These are phyloP conservation scores for Sophora flavescens DNA, from an alignment of 306 rosid species.

Conservation along the genomic window DNA sequence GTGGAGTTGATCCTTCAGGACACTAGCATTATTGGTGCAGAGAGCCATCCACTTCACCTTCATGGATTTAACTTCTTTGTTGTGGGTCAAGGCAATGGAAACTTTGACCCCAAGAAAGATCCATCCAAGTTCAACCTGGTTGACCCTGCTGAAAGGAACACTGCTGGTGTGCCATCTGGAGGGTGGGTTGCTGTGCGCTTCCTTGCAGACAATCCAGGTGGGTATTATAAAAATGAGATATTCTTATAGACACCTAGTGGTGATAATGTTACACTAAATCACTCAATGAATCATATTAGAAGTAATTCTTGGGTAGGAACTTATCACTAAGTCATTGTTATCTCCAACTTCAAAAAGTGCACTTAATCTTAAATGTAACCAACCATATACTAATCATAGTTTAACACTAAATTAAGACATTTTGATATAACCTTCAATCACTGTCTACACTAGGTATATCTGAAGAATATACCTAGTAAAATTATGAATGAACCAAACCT, in stretches of 20 bases:
- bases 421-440: too few relatives aligned
- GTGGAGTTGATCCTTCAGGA: constrained; percentile 64
- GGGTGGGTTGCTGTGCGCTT: constrained; percentile 70
- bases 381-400: too few relatives aligned
- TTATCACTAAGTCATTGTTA: too few relatives aligned
- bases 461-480: too few relatives aligned
- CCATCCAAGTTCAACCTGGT: constrained; percentile 55
- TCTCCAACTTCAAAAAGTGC: neutral
- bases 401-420: too few relatives aligned
- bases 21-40: constrained; percentile 60
- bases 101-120: constrained; percentile 59
- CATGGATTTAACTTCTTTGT: constrained; percentile 69
- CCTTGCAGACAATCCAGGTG: constrained; percentile 63
- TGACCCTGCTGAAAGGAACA: constrained; percentile 69
- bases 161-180: constrained; percentile 58
- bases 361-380: too few relatives aligned
- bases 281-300: neutral
- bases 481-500: neutral
- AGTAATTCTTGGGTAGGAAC: too few relatives aligned
- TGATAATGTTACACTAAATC: neutral
- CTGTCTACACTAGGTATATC: too few relatives aligned
- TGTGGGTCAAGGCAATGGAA: constrained; percentile 60
- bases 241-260: neutral
- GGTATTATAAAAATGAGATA: neutral
- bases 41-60: constrained; percentile 70